phyloP scores from a whole-genome alignment of 352 stramenopile species.

The Phytopythium ostracodes region DNA sequence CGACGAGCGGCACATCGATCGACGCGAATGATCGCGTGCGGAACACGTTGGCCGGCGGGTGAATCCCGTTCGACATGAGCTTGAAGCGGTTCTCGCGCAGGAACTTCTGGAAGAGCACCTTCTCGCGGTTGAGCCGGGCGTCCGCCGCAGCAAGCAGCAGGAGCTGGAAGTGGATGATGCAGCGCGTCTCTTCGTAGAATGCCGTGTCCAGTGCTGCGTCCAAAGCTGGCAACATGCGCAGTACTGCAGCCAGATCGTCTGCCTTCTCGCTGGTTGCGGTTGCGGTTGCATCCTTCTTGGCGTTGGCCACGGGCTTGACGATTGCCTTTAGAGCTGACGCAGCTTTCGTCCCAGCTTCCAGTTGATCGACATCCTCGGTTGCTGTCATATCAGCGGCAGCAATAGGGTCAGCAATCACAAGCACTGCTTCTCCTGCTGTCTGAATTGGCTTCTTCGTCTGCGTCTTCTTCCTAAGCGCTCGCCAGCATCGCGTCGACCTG shows the following conservation, averaged over 20 bases:
- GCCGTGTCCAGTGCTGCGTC: constrained; percentile 70
- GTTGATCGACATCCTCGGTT: constrained; percentile 4
- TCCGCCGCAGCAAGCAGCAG: constrained; percentile 87
- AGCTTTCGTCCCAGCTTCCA: constrained; percentile 16
- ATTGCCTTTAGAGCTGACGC: constrained; percentile 2
- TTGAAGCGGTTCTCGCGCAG: constrained; percentile 93
- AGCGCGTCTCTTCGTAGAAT: constrained; percentile 89
- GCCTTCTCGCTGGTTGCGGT: constrained; percentile 7
- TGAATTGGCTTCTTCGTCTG: background rate
- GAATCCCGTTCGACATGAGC: constrained; percentile 91
- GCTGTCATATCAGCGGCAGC: background rate
- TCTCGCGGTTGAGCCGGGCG: constrained; percentile 81
- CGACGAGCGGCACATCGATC: constrained; percentile 88
- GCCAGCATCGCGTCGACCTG: constrained; percentile 12
- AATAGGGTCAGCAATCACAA: background rate
- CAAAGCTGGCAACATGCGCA: constrained; percentile 61
- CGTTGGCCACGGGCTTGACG: background rate
- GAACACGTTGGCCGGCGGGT: constrained; percentile 89
- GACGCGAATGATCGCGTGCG: constrained; percentile 84
- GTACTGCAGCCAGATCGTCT: constrained; percentile 54
- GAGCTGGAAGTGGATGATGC: constrained; percentile 90
- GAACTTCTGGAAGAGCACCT: constrained; percentile 93
- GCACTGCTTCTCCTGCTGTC: background rate
- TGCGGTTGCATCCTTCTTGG: constrained; percentile 4
- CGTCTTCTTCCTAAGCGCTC: constrained; percentile 9